Evolutionary conservation across 192 early-diverging fungal species (phyloP), one percentile per base, ranked within the genome.

Genomic region (Phycomyces blakesleeanus): DNA sequence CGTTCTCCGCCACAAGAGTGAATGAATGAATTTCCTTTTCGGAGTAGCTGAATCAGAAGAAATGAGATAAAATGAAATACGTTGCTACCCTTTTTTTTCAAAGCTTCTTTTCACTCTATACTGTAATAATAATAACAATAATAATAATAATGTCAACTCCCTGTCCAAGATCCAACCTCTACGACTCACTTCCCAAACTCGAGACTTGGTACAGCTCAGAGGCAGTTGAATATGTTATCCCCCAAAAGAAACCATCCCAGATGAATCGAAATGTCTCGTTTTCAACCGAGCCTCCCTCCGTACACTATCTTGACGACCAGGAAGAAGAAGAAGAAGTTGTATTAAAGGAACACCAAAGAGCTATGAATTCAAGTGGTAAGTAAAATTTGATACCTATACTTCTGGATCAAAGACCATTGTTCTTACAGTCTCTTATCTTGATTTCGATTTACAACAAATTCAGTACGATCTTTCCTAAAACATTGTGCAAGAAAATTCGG

Each of bases 231-330:
- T 41, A 20, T 52, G 38, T 39, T 16, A 24, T 29, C 49, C 39
- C 14, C 49, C 57, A 47, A 42, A 22, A 29, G 15, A 52, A 51
- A 37, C 54, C 40, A 16, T 57, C 54, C 47, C 26, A 6, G 14
- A 27, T 57, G 10, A 29, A 66, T 1, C 38, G 47, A 63, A 66
- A 44, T 51, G 67, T 69, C 5, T 69, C 67, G 14, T 69, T 69
- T 47, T 55, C 67, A 6, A 26, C 42, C 44, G 54, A 63, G 4
- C 58, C 66, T 52, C 67, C 67, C 27, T 24, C 26, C n/a, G 60
- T 69, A 22, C 47, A 63, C 38, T 41, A 57, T 51, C 49, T 57
- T 20, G 38, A 50, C 9, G 44, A 12, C 1, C 14, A 55, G 3
- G 3, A 40, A 11, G 42, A 38, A 29, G 47, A 37, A 51, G 42